Base-by-base conservation (phyloP, 2,329 filamentous ascomycete species). In the Cladosporium sp. region DNA sequence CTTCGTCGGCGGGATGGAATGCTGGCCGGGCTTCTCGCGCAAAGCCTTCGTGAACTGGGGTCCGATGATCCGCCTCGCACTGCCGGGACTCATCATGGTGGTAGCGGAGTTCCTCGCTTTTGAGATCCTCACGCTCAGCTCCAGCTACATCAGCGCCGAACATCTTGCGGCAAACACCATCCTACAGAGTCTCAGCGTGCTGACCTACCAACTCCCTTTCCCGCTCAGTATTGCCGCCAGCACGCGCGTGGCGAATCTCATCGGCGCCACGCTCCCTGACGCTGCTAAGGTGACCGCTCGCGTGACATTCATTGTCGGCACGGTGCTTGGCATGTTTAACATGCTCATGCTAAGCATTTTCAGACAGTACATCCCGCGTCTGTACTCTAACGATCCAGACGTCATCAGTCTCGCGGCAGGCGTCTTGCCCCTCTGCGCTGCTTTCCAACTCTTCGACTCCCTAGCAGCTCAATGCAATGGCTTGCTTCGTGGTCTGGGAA, bases 31-130 rank as follows among this genome's bases (percentile, higher is more conserved):
- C 2, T 85, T 92, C 65, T 83, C 82, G n/a, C 74, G 69, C 52
- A 79, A 80, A 33, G 84, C 85, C 0, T 75, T 90, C 46, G 72
- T 72, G 29, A 92, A 92, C 63, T 93, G 88, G 88, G 75, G 76
- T 1, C 84, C 85, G 7, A 94, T 95, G 92, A 80, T 97, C 60
- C 82, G 83, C 41, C 83, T 97, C 32, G 89, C 92, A 0, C 73
- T 96, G 11, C 91, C 92, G 0, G 92, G 92, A 1, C 83, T 97
- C 66, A 74, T 95, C 57, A 96, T 96, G 91, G 86, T 97, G 2
- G 84, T 94, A 66, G 90, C 92, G 4, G 92, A 97, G 67, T 95
- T 88, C 71, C 78, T 96, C 9, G 63, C 63, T 13, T 97, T 97
- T 66, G 92, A 97, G 67, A 82, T 95, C 42, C 75, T 95, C 55